phyloP scores from a whole-genome alignment of 139 green algal genomes.

The Chlamydomonas schloesseri region DNA sequence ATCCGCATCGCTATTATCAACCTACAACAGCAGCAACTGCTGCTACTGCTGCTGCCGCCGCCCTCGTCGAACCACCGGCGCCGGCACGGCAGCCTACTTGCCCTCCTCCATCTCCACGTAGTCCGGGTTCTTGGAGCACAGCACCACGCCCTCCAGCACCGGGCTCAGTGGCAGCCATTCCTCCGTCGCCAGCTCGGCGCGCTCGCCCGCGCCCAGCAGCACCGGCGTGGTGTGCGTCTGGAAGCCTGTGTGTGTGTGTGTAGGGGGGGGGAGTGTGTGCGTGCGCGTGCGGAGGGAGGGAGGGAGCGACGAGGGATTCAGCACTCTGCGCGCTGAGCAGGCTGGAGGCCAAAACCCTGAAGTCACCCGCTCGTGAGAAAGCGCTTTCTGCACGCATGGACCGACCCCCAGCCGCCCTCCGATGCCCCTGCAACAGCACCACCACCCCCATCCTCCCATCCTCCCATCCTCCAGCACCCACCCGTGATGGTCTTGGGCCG shows the following conservation, averaged over 20 bases:
- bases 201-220: constrained; percentile 91
- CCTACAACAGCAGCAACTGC: too few species aligned
- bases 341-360: too few species aligned
- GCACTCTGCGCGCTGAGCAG: too few species aligned
- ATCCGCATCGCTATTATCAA: too few species aligned
- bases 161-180: constrained; percentile 91
- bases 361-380: too few species aligned
- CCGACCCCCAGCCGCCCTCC: too few species aligned
- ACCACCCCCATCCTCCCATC: neutral
- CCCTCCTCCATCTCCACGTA: constrained; percentile 86
- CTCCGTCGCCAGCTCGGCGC: constrained; percentile 95
- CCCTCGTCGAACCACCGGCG: too few species aligned
- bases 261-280: too few species aligned
- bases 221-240: constrained; percentile 99
- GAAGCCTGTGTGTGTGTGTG: constrained; percentile 65
- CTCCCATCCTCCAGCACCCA: neutral
- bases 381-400: too few species aligned
- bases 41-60: too few species aligned
- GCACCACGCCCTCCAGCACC: constrained; percentile 95
- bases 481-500: constrained; percentile 97
- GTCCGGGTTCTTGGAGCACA: constrained; percentile 96
- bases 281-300: neutral
- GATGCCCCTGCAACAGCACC: neutral
- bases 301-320: too few species aligned
- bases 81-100: constrained; percentile 5